phyloP scores from a whole-genome alignment of 495 filamentous ascomycete genomes.

The Tetracladium setigerum region DNA sequence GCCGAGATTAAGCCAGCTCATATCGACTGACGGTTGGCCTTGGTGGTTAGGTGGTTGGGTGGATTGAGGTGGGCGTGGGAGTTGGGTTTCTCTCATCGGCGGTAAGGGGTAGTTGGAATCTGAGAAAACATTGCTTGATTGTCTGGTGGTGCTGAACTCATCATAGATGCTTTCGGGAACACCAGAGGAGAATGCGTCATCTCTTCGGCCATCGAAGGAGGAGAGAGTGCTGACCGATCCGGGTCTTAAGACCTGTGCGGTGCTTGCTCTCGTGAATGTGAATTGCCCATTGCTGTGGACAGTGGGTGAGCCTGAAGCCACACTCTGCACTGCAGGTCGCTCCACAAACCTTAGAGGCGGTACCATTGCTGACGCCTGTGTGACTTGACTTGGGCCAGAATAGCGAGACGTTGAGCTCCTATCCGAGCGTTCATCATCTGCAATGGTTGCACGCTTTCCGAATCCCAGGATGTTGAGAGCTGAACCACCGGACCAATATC shows the following conservation, averaged over 20 bases:
- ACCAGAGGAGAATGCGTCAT: constrained; percentile 40
- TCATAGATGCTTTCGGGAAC: constrained; percentile 42
- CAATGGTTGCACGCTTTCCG: constrained; percentile 30
- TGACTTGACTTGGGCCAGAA: constrained; percentile 34
- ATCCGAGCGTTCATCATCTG: constrained; percentile 29
- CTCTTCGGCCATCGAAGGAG: constrained; percentile 37
- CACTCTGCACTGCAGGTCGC: constrained; percentile 46
- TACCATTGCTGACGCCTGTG: constrained; percentile 45
- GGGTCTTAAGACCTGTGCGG: constrained; percentile 55
- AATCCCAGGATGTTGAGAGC: constrained; percentile 44
- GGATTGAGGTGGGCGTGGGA: constrained; percentile 28
- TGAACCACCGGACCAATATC: constrained; percentile 52
- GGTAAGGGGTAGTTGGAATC: constrained; percentile 28
- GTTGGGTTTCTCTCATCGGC: constrained; percentile 4
- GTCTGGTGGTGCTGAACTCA: constrained; percentile 20
- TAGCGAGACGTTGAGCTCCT: constrained; percentile 41
- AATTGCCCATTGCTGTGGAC: constrained; percentile 44
- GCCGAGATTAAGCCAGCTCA: constrained; percentile 70
- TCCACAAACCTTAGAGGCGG: constrained; percentile 38
- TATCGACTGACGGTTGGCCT: constrained; percentile 43
- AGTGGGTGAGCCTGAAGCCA: constrained; percentile 60
- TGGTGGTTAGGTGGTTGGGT: constrained; percentile 35
- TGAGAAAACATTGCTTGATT: constrained; percentile 15
- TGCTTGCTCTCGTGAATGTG: constrained; percentile 46
- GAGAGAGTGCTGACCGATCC: constrained; percentile 47